Conservation (phyloP, 306 rosid species). For the Castanea mollissima region DNA sequence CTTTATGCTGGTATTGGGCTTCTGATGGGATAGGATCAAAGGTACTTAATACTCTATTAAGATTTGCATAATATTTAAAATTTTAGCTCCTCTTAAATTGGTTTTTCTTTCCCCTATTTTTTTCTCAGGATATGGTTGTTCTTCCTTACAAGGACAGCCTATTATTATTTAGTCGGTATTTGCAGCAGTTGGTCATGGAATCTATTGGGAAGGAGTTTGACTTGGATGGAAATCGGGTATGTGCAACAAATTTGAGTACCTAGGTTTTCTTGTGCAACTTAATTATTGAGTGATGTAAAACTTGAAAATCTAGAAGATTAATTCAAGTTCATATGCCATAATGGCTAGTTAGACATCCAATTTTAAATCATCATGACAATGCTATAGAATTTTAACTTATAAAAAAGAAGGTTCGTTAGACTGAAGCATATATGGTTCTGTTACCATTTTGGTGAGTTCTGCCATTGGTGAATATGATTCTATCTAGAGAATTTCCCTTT, state of each 20-base stretch:
- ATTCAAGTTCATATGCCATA: background rate
- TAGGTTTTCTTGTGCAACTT: background rate
- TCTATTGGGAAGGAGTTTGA: conserved; percentile 98
- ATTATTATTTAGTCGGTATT: conserved; percentile 85
- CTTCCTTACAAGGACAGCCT: conserved; percentile 97
- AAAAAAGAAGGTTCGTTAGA: background rate
- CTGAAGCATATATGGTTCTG: background rate
- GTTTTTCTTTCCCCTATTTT: conserved; percentile 13
- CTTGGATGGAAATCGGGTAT: conserved; percentile 95
- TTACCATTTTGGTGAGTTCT: background rate
- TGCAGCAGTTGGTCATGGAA: conserved; percentile 99
- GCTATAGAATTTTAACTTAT: too few relatives aligned
- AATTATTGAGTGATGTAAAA: conserved; percentile 5
- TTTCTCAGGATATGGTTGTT: conserved; percentile 89
- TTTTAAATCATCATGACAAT: too few relatives aligned
- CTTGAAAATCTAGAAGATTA: background rate
- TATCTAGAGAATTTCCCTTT: background rate
- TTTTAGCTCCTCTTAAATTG: conserved; percentile 15
- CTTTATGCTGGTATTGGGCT: conserved; percentile 97
- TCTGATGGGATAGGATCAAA: conserved; percentile 93
- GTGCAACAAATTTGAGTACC: conserved; percentile 13
- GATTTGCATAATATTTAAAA: background rate
- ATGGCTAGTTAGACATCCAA: background rate
- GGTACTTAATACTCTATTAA: conserved; percentile 45
- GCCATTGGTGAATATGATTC: background rate